Evolutionary conservation across 2,329 filamentous ascomycete species (phyloP).

Genomic region (Pyrenochaeta sp.): DNA sequence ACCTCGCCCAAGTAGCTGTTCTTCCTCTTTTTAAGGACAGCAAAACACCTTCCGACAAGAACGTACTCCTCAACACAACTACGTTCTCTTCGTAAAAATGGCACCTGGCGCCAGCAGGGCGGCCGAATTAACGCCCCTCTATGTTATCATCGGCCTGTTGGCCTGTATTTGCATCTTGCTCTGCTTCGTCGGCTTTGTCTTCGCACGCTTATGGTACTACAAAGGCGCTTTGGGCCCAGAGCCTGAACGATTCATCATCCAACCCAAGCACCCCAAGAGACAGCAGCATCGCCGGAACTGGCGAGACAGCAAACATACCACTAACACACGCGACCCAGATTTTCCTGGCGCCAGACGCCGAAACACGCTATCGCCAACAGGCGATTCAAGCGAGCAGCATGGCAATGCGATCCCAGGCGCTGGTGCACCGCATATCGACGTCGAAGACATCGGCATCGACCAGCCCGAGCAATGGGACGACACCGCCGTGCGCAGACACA

Average conservation of each 20-base stretch:
- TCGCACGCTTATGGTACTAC: slow-evolving; percentile 35
- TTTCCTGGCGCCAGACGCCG: background rate
- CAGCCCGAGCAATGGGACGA: slow-evolving; percentile 7
- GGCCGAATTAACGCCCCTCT: slow-evolving; percentile 12
- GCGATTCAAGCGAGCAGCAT: no score
- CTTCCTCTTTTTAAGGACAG: no score
- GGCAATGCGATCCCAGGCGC: background rate
- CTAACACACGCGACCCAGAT: background rate
- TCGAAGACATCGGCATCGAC: slow-evolving; percentile 16
- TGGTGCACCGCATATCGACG: slow-evolving; percentile 8
- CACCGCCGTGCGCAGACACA: slow-evolving; percentile 12
- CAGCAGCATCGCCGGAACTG: slow-evolving; percentile 3
- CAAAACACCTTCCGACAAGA: no score
- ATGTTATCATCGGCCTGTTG: slow-evolving; percentile 22
- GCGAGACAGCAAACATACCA: background rate
- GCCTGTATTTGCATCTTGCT: slow-evolving; percentile 25
- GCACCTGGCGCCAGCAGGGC: no score
- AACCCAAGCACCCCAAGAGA: slow-evolving; percentile 18
- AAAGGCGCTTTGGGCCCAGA: slow-evolving; percentile 27
- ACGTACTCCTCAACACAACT: no score
- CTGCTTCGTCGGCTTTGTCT: slow-evolving; percentile 26
- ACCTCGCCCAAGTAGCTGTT: no score
- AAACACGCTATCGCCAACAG: background rate
- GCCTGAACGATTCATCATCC: slow-evolving; percentile 27
- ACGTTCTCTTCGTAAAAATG: no score